A percentile compares a stretch with the other conserved stretches of the same genome.
Evolutionary conservation across 345 rosid genomes (phyloP).

Genomic region (Eucalyptus microcorys): DNA sequence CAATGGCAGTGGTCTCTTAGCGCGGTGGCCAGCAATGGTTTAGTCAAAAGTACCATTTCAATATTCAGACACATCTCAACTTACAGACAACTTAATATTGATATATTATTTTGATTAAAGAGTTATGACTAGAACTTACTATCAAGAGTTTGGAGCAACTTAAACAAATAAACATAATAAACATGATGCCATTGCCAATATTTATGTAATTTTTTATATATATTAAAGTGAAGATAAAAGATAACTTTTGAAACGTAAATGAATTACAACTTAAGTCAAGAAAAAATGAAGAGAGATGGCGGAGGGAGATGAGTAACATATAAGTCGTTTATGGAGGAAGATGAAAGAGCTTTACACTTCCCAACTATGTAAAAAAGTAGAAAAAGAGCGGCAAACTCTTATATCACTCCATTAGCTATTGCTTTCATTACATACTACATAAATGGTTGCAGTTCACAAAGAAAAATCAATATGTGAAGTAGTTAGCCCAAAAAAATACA

Average conservation of each 20-base stretch:
- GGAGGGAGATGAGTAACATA: not conserved
- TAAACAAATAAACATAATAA: not conserved
- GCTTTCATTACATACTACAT: not conserved
- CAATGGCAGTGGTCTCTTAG: no score
- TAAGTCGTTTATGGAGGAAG: not conserved
- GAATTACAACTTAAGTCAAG: not conserved
- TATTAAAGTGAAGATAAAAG: not conserved
- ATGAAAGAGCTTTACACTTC: no score
- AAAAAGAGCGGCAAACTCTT: not conserved
- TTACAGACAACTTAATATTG: not conserved
- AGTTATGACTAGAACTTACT: not conserved
- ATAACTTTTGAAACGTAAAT: not conserved
- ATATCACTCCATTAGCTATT: not conserved
- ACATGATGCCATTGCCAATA: not conserved
- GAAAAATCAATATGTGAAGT: not conserved
- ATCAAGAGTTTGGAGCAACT: not conserved
- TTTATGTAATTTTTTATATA: not conserved
- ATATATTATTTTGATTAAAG: not conserved
- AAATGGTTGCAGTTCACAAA: not conserved
- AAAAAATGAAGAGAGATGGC: not conserved
- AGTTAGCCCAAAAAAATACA: not conserved
- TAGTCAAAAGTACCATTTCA: not conserved
- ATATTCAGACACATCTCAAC: no score
- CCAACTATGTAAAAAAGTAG: not conserved
- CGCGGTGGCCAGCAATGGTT: not conserved